These are phyloP conservation scores for Solanum chiquidenum DNA, from an alignment of 257 asterid species.

Conservation along the genomic window DNA sequence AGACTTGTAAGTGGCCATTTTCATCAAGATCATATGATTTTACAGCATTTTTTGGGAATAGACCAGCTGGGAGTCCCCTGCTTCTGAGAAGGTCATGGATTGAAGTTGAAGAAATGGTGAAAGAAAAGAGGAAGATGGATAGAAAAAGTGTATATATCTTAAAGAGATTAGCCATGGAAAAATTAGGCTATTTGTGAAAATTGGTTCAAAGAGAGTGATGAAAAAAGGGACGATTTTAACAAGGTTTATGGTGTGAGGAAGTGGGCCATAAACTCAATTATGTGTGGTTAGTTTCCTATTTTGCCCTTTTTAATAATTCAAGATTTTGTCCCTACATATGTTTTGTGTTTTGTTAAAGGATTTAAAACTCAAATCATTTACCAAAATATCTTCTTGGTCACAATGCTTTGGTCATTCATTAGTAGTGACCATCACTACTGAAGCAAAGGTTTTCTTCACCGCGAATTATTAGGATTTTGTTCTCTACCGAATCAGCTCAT, in stretches of 20 bases:
- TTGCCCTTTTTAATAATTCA: not conserved
- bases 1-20: conserved; percentile 50
- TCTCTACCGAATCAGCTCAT: rapidly evolving
- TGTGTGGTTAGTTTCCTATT: not conserved
- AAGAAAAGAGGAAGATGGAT: conserved; percentile 6
- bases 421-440: not conserved
- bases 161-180: conserved; percentile 13
- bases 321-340: not conserved
- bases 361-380: not conserved
- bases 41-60: conserved; percentile 73
- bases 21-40: conserved; percentile 41
- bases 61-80: conserved; percentile 71
- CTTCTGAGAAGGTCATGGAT: conserved; percentile 64
- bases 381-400: not conserved
- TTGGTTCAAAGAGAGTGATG: not conserved
- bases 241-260: conserved; percentile 21
- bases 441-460: not conserved
- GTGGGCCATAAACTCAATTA: conserved; percentile 18
- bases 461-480: too few species aligned
- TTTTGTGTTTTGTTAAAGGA: not conserved
- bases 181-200: not conserved
- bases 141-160: conserved; percentile 12
- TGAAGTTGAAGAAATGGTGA: conserved; percentile 3
- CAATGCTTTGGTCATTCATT: not conserved
- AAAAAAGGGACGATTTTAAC: conserved; percentile 14